Conservation (phyloP, 441 rosid genomes). For the Pelargonium cotyledonis region DNA sequence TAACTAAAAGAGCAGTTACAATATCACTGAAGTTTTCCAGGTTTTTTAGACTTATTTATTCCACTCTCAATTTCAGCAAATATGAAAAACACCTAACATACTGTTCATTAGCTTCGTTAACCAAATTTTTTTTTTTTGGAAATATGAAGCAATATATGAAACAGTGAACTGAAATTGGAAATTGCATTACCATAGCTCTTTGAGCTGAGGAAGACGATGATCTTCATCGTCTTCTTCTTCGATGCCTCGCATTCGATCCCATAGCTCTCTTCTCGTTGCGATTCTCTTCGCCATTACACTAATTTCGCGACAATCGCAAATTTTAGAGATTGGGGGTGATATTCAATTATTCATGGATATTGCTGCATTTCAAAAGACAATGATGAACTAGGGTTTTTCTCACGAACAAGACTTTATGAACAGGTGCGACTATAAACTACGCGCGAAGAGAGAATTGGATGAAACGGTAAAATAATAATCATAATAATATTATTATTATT, state of each 20-base stretch:
- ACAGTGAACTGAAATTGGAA: not conserved
- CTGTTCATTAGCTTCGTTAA: not conserved
- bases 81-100: not conserved
- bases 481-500: no score
- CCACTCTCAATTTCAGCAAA: not conserved
- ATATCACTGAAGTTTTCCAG: not conserved
- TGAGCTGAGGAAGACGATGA: constrained; percentile 55
- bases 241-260: constrained; percentile 71
- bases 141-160: not conserved
- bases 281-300: constrained; percentile 35
- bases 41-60: no score
- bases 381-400: constrained; percentile 7
- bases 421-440: not conserved
- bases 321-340: not conserved
- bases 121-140: no score
- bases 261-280: constrained; percentile 43
- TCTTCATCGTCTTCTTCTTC: constrained; percentile 70
- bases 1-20: no score
- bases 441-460: constrained; percentile 4
- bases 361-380: not conserved
- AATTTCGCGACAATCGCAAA: no score
- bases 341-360: not conserved
- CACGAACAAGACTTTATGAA: not conserved
- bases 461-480: not conserved
- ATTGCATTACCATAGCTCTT: constrained; percentile 68